Evolutionary conservation across 2,329 filamentous ascomycete species (phyloP).

Genomic region (Colletotrichum sp.): DNA sequence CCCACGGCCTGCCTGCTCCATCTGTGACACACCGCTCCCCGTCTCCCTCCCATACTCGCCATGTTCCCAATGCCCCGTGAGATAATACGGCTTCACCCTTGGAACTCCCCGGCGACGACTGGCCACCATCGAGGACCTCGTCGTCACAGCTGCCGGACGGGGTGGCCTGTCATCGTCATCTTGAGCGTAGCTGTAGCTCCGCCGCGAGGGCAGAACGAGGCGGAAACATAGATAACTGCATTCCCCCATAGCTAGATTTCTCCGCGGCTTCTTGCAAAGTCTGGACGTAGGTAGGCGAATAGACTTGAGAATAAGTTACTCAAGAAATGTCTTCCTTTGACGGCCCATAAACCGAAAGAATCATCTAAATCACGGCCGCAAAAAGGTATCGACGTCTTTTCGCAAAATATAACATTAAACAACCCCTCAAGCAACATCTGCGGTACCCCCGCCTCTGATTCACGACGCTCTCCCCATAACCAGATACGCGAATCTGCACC

Average conservation of each 20-base stretch:
- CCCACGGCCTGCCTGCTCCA: not conserved
- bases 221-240: not conserved
- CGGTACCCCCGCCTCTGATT: not conserved
- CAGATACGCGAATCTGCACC: not conserved
- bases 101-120: not conserved
- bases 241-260: not conserved
- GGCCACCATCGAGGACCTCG: not conserved
- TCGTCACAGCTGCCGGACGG: not conserved
- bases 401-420: no score
- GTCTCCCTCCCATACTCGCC: not conserved
- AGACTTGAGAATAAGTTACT: fast-evolving
- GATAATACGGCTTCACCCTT: not conserved
- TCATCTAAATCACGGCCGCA: fast-evolving
- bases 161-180: not conserved
- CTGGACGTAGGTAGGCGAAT: fast-evolving
- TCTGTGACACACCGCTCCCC: not conserved
- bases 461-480: not conserved
- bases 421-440: not conserved
- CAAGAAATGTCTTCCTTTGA: not conserved
- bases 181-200: not conserved
- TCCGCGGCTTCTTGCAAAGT: not conserved
- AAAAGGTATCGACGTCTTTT: no score
- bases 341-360: not conserved
- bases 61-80: not conserved
- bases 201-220: not conserved